Evolutionary conservation across 495 filamentous ascomycete genomes (phyloP).

Genomic region (Penicillium lividum): DNA sequence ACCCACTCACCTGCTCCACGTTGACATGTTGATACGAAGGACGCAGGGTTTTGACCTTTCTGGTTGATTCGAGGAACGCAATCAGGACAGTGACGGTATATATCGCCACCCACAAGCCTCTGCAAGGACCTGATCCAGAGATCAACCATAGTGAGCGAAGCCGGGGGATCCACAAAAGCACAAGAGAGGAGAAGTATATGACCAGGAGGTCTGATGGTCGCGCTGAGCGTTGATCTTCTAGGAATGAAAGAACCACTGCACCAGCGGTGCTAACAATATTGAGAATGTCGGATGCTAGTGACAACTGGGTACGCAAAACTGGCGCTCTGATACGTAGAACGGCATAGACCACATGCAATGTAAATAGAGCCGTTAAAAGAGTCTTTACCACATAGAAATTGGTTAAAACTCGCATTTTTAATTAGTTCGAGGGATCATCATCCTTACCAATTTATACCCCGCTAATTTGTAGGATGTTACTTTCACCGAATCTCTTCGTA

Average conservation of each 20-base stretch:
- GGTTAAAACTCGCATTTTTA: no score
- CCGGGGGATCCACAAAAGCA: neutral
- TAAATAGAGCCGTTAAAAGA: neutral
- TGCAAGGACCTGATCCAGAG: neutral
- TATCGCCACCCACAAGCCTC: neutral
- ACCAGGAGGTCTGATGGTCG: neutral
- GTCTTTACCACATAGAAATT: neutral
- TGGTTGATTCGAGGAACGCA: neutral
- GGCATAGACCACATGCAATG: neutral
- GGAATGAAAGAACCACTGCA: neutral
- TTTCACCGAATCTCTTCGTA: neutral
- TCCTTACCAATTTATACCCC: neutral
- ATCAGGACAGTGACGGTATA: neutral
- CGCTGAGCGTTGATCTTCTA: neutral
- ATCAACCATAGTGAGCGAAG: conserved; percentile 8
- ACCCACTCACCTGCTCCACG: neutral
- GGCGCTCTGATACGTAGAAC: no score
- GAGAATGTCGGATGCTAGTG: neutral
- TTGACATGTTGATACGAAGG: neutral
- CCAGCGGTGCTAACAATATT: neutral
- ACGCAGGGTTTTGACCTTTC: neutral
- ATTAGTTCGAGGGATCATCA: no score
- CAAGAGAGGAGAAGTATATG: neutral
- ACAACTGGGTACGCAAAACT: no score
- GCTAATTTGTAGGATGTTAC: neutral